Conservation (phyloP, 208 protist species). For the Endotrypanum monterogeii region DNA sequence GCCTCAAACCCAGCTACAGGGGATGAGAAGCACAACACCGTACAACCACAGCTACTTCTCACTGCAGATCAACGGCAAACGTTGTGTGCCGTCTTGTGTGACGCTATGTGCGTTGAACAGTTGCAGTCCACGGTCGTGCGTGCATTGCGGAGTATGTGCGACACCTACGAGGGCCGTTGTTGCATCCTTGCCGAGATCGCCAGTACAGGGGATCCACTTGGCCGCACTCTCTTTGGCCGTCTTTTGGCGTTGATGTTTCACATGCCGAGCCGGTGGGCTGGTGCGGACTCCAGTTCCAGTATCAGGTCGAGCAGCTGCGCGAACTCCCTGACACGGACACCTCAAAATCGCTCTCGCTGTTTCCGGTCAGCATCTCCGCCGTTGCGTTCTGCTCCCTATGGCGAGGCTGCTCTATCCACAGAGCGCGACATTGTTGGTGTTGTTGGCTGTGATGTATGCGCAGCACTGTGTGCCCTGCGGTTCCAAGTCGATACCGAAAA, state of each 20-base stretch:
- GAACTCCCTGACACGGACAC: conserved; percentile 4
- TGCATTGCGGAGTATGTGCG: conserved; percentile 32
- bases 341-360: conserved; percentile 8
- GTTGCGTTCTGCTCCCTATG: neutral
- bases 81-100: conserved; percentile 41
- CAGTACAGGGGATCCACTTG: conserved; percentile 47
- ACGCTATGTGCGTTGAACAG: conserved; percentile 33
- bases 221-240: conserved; percentile 71
- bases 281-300: neutral
- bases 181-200: conserved; percentile 65
- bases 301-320: neutral
- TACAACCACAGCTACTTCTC: neutral
- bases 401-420: neutral
- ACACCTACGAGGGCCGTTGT: conserved; percentile 48
- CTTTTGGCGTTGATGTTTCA: conserved; percentile 56
- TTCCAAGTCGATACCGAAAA: neutral
- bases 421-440: conserved; percentile 9
- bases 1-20: neutral
- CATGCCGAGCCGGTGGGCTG: conserved; percentile 23
- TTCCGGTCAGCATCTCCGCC: neutral
- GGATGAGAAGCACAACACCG: neutral
- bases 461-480: conserved; percentile 6
- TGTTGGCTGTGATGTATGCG: conserved; percentile 27
- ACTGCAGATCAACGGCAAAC: conserved; percentile 22
- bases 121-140: conserved; percentile 38